A percentile compares a stretch with the other conserved stretches of the same genome.
Conservation (phyloP, 148 eudicot species). For the Amaranthus hypochondriacus region DNA sequence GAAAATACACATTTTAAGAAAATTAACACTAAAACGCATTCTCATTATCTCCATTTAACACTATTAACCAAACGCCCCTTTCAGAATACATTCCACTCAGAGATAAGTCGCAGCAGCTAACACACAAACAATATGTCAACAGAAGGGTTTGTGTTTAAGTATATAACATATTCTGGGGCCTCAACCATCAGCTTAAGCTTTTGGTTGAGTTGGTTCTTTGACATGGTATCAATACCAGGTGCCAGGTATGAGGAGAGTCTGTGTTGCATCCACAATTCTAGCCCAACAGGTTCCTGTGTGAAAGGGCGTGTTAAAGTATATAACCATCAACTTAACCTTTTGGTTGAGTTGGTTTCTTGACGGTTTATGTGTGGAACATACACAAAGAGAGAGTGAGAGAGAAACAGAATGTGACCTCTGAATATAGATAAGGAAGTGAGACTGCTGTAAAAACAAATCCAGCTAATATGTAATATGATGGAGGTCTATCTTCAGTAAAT, state of each 20-base stretch:
- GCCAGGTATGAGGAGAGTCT: too few species aligned
- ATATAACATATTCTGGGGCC: background rate
- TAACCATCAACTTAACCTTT: too few species aligned
- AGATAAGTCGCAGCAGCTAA: background rate
- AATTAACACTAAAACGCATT: too few species aligned
- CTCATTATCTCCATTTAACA: too few species aligned
- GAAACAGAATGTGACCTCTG: constrained; percentile 48
- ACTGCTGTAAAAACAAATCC: constrained; percentile 82
- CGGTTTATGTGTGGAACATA: background rate
- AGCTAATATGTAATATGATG: constrained; percentile 78
- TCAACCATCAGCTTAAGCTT: too few species aligned
- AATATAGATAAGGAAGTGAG: constrained; percentile 83
- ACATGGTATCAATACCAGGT: too few species aligned
- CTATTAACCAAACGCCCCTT: too few species aligned
- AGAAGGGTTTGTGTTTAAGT: background rate
- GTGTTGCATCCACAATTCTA: too few species aligned
- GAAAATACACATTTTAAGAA: background rate
- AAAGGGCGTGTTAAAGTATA: too few species aligned
- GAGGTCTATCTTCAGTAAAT: constrained; percentile 70
- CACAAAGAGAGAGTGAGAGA: background rate
- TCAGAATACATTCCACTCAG: background rate
- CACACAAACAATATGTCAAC: background rate
- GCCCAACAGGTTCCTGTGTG: too few species aligned
- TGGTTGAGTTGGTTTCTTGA: too few species aligned
- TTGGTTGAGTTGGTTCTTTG: too few species aligned